Evolutionary conservation across 2,329 filamentous ascomycete species (phyloP).

Genomic region (Paracoccidioides brasiliensis): DNA sequence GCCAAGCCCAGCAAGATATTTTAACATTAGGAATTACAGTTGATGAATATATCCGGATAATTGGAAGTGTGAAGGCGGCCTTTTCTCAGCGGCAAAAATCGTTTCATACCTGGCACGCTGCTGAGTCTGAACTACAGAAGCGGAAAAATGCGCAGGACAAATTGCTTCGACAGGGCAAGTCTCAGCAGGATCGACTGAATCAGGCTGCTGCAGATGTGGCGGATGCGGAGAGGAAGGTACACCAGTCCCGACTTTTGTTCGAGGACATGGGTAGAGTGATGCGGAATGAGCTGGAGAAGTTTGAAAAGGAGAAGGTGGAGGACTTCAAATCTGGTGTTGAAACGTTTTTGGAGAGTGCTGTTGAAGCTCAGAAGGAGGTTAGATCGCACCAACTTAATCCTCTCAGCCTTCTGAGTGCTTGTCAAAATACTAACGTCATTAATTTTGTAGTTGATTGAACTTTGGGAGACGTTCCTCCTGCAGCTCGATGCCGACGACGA

Average conservation of each 20-base stretch:
- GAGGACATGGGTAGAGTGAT: conserved; percentile 96
- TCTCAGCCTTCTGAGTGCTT: neutral
- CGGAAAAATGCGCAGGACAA: conserved; percentile 84
- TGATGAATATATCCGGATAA: conserved; percentile 93
- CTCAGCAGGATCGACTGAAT: conserved; percentile 87
- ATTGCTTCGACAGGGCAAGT: conserved; percentile 83
- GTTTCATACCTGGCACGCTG: conserved; percentile 85
- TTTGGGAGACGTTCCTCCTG: conserved; percentile 97
- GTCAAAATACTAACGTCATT: conserved; percentile 2
- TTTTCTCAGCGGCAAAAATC: conserved; percentile 90
- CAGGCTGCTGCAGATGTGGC: conserved; percentile 85
- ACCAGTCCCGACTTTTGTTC: conserved; percentile 79
- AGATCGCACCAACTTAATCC: conserved; percentile 17
- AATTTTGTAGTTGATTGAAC: conserved; percentile 62
- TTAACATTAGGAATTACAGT: conserved; percentile 94
- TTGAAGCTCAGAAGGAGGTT: conserved; percentile 98
- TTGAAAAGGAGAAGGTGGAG: conserved; percentile 95
- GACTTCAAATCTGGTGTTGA: conserved; percentile 98
- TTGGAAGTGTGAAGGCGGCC: conserved; percentile 86
- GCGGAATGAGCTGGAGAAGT: conserved; percentile 79
- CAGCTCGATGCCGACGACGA: conserved; percentile 92
- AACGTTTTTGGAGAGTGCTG: conserved; percentile 90
- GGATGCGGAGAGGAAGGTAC: conserved; percentile 87
- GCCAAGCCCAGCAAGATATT: conserved; percentile 93
- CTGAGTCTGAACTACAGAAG: conserved; percentile 83